Percentiles rank a stretch among this genome's conserved stretches.
Evolutionary conservation across 2,329 filamentous ascomycete genomes (phyloP).

Genomic region (Escovopsis sp.): DNA sequence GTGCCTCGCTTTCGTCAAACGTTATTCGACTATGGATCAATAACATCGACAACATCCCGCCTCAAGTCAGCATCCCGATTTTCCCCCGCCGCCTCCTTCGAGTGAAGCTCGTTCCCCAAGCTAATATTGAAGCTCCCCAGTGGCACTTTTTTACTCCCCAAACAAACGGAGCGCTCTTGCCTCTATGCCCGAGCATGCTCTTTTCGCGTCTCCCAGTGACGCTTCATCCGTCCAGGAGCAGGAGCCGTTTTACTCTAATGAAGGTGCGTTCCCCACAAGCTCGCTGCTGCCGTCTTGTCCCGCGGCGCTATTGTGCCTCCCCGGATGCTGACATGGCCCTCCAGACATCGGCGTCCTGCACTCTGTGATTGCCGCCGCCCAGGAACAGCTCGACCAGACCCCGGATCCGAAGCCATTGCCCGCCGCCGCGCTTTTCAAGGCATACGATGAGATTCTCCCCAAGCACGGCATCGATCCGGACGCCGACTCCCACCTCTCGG

Average conservation of each 20-base stretch:
- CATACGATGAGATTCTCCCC: constrained; percentile 64
- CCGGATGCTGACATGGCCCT: no score
- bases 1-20: constrained; percentile 2
- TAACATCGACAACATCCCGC: constrained; percentile 15
- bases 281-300: background rate
- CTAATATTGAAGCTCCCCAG: constrained; percentile 3
- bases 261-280: constrained; percentile 28
- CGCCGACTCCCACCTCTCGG: constrained; percentile 59
- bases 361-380: constrained; percentile 58
- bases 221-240: constrained; percentile 12
- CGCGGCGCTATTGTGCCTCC: background rate
- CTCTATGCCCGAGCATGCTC: constrained; percentile 15
- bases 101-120: background rate
- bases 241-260: constrained; percentile 41
- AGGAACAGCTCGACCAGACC: constrained; percentile 43
- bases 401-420: constrained; percentile 50
- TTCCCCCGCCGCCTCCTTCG: background rate
- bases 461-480: constrained; percentile 56
- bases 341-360: constrained; percentile 67
- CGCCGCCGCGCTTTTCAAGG: constrained; percentile 64
- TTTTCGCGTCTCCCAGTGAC: constrained; percentile 13
- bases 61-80: constrained; percentile 11
- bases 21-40: constrained; percentile 16
- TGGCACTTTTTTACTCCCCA: constrained; percentile 15
- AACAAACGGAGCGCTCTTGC: constrained; percentile 9